phyloP scores from a whole-genome alignment of 495 filamentous ascomycete species.

The Pseudomonodictys pantanalensis region DNA sequence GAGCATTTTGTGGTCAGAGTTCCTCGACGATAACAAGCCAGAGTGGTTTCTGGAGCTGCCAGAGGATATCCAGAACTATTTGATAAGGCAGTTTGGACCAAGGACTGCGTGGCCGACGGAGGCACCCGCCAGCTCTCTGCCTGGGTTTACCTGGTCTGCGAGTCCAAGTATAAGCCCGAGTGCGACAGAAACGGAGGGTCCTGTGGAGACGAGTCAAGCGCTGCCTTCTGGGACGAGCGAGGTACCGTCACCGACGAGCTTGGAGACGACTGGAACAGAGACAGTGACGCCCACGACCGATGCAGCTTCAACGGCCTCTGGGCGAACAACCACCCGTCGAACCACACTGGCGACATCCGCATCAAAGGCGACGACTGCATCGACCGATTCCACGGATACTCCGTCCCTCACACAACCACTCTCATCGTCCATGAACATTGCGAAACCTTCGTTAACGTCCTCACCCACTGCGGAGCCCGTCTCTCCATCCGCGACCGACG shows the following conservation, averaged over 20 bases:
- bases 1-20: slow-evolving; percentile 23
- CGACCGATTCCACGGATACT: neutral
- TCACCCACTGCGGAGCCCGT: neutral
- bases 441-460: neutral
- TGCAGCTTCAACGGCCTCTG: no score
- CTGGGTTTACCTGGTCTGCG: neutral
- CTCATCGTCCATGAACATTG: neutral
- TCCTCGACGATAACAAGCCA: slow-evolving; percentile 29
- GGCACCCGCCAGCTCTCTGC: neutral
- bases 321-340: no score
- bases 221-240: neutral
- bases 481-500: neutral
- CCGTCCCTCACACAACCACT: neutral
- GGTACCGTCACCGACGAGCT: neutral
- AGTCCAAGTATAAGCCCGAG: neutral
- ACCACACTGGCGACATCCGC: no score
- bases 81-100: slow-evolving; percentile 25
- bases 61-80: slow-evolving; percentile 28
- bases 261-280: neutral
- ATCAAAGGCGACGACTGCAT: neutral
- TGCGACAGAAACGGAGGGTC: neutral
- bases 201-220: neutral
- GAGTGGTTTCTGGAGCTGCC: slow-evolving; percentile 28
- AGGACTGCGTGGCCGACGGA: slow-evolving; percentile 18
- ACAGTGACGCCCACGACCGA: no score